Evolutionary conservation across 805 yeast species (phyloP).

Genomic region (Wickerhamiella allomyrinae): DNA sequence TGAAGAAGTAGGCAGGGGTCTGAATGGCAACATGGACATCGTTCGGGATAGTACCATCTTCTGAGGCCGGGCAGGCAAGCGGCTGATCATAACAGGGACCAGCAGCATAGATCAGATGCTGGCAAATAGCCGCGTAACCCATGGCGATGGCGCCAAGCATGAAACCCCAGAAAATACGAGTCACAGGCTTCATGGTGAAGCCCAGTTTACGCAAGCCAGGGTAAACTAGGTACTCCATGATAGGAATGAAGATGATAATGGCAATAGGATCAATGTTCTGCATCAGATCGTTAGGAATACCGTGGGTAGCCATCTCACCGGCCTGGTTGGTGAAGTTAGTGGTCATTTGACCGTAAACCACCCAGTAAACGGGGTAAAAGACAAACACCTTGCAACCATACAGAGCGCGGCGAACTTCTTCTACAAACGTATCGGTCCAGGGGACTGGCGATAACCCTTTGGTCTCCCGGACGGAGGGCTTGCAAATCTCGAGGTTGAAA

Average conservation of each 20-base stretch:
- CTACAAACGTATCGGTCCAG: conserved; percentile 62
- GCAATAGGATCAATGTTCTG: conserved; percentile 65
- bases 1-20: conserved; percentile 56
- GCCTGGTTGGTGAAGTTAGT: conserved; percentile 65
- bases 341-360: conserved; percentile 58
- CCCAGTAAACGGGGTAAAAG: conserved; percentile 62
- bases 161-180: conserved; percentile 60
- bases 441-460: conserved; percentile 27
- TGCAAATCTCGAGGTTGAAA: conserved; percentile 36
- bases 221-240: conserved; percentile 46
- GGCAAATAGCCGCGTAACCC: conserved; percentile 66
- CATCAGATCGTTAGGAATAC: conserved; percentile 68
- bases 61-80: conserved; percentile 34
- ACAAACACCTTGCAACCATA: conserved; percentile 60
- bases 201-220: conserved; percentile 36
- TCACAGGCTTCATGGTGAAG: conserved; percentile 50
- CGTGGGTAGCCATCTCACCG: conserved; percentile 57
- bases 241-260: conserved; percentile 63
- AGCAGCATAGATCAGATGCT: conserved; percentile 48
- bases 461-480: conserved; percentile 40
- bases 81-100: conserved; percentile 66
- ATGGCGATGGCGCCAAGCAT: conserved; percentile 48
- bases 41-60: conserved; percentile 25
- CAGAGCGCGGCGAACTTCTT: conserved; percentile 51
- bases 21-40: conserved; percentile 55